These are phyloP conservation scores for Lasiosphaeris hirsuta DNA, from an alignment of 495 filamentous ascomycete genomes.

Conservation along the genomic window DNA sequence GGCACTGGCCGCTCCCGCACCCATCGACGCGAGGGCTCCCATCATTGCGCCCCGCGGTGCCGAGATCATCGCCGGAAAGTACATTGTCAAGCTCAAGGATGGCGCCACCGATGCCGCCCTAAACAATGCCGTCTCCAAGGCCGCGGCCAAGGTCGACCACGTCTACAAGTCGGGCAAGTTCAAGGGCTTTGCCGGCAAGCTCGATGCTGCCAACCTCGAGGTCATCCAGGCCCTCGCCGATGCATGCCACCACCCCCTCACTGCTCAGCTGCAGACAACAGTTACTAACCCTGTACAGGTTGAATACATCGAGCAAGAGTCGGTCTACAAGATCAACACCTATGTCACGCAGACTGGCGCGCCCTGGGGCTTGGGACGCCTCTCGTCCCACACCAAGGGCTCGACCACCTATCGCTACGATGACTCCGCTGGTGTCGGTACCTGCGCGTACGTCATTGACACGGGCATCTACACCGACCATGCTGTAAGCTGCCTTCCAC, in stretches of 20 bases:
- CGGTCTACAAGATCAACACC: constrained; percentile 44
- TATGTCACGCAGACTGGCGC: constrained; percentile 46
- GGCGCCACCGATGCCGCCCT: constrained; percentile 32
- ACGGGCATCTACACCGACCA: constrained; percentile 55
- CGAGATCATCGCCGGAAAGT: constrained; percentile 45
- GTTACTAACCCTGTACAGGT: constrained; percentile 29
- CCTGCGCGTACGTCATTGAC: constrained; percentile 57
- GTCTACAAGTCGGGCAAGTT: constrained; percentile 41
- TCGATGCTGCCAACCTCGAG: constrained; percentile 37
- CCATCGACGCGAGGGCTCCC: constrained; percentile 26
- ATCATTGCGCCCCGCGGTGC: constrained; percentile 35
- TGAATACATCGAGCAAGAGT: constrained; percentile 53
- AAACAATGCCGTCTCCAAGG: constrained; percentile 18
- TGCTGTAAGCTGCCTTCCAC: constrained; percentile 11
- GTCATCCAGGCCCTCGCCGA: constrained; percentile 41
- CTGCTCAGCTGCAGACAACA: neutral
- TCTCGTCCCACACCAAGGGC: constrained; percentile 31
- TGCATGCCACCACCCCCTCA: constrained; percentile 21
- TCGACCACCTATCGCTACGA: constrained; percentile 42
- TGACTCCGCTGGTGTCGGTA: constrained; percentile 48
- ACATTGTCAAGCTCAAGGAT: constrained; percentile 56
- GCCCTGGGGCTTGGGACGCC: constrained; percentile 55
- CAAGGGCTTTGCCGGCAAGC: constrained; percentile 42
- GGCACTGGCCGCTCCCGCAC: constrained; percentile 23
- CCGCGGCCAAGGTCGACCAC: constrained; percentile 35